A percentile compares a stretch with the other conserved stretches of the same genome.
These are phyloP conservation scores for Saccharomycopsis synnaedendra DNA, from an alignment of 805 yeast genomes.

Conservation along the genomic window DNA sequence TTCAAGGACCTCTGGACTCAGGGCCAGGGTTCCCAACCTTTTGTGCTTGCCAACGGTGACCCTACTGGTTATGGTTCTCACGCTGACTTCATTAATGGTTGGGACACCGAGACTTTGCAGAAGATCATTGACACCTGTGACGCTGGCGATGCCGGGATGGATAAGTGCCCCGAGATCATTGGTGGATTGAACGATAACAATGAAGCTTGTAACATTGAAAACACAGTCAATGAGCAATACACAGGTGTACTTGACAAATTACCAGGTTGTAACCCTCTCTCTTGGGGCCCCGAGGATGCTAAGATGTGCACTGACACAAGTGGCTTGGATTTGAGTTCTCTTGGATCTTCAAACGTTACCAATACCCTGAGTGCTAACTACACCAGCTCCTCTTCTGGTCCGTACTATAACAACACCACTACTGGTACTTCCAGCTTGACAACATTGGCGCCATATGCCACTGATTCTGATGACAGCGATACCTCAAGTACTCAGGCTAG, in stretches of 20 bases:
- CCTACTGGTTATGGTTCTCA: constrained; percentile 10
- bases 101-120: constrained; percentile 8
- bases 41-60: constrained; percentile 9
- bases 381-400: too few relatives aligned
- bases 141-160: constrained; percentile 9
- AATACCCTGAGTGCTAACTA: too few relatives aligned
- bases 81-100: constrained; percentile 10
- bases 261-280: constrained; percentile 7
- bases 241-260: neutral
- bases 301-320: constrained; percentile 1
- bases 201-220: neutral
- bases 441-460: too few relatives aligned
- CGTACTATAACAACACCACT: too few relatives aligned
- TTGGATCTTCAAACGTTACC: too few relatives aligned
- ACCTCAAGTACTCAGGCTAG: too few relatives aligned
- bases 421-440: too few relatives aligned
- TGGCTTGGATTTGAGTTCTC: too few relatives aligned
- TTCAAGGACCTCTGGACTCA: constrained; percentile 8
- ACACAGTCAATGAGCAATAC: neutral
- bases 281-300: constrained; percentile 4
- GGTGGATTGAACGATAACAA: neutral
- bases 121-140: constrained; percentile 6
- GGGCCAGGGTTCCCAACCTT: constrained; percentile 5
- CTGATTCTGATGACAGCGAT: too few relatives aligned
- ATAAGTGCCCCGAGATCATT: constrained; percentile 1